A percentile compares a stretch with the other conserved stretches of the same genome.
These are phyloP conservation scores for Stenocarpella maydis DNA, from an alignment of 2,329 filamentous ascomycete genomes.

Conservation along the genomic window DNA sequence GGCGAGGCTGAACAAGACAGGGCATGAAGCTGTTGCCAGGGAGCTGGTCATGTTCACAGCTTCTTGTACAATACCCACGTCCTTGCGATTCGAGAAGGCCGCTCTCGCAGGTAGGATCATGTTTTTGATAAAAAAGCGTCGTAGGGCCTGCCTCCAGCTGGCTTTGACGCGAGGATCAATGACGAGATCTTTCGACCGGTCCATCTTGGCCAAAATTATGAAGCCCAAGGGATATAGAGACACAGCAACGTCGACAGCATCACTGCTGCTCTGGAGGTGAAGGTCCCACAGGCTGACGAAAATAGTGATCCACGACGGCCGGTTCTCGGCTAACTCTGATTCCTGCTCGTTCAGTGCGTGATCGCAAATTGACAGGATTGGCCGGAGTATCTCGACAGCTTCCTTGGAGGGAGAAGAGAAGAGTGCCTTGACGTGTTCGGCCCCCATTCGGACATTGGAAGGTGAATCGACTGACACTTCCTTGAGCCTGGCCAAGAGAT, in stretches of 20 bases:
- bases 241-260: conserved; percentile 57
- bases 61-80: conserved; percentile 50
- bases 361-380: conserved; percentile 56
- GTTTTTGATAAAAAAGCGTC: conserved; percentile 58
- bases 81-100: conserved; percentile 53
- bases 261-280: conserved; percentile 58
- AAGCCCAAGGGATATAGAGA: conserved; percentile 53
- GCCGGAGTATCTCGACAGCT: conserved; percentile 53
- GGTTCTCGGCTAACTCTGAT: conserved; percentile 46
- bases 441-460: conserved; percentile 59
- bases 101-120: conserved; percentile 61
- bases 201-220: conserved; percentile 52
- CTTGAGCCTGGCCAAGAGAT: conserved; percentile 56
- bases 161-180: conserved; percentile 41
- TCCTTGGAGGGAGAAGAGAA: conserved; percentile 61
- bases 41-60: conserved; percentile 51
- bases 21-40: conserved; percentile 48
- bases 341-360: conserved; percentile 46
- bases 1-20: conserved; percentile 56
- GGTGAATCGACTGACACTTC: conserved; percentile 41
- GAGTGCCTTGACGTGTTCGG: conserved; percentile 65
- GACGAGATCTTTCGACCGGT: conserved; percentile 38
- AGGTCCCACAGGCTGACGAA: conserved; percentile 60
- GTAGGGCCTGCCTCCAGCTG: conserved; percentile 57
- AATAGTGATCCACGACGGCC: conserved; percentile 57